Percentiles rank a stretch among this genome's conserved stretches.
Evolutionary conservation across 306 rosid species (phyloP).

Genomic region (Bauhinia variegata): DNA sequence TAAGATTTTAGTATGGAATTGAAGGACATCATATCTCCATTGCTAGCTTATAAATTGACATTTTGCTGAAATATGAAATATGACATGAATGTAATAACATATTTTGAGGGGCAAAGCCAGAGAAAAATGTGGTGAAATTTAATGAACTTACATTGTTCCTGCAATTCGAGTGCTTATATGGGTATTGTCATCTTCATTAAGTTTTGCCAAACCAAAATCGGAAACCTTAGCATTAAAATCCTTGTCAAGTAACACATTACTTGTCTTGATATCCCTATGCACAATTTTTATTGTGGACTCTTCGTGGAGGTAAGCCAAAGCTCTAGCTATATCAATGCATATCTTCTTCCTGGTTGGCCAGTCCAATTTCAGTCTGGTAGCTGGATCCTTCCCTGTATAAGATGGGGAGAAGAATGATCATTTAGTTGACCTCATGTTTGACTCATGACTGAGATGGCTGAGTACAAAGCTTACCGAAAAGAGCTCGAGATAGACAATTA

Average conservation of each 20-base stretch:
- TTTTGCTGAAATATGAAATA: not conserved
- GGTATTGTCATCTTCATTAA: conserved; percentile 81
- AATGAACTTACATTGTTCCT: conserved; percentile 86
- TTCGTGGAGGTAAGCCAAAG: conserved; percentile 87
- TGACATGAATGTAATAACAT: conserved; percentile 8
- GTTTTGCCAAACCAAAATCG: conserved; percentile 97
- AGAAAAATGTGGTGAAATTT: not conserved
- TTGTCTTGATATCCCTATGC: conserved; percentile 91
- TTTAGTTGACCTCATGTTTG: conserved; percentile 7
- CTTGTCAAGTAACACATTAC: conserved; percentile 91
- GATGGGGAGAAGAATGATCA: conserved; percentile 26
- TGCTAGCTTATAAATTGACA: not conserved
- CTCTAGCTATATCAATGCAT: conserved; percentile 89
- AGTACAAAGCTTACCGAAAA: conserved; percentile 67
- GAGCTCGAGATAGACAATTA: conserved; percentile 83
- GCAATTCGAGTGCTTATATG: conserved; percentile 92
- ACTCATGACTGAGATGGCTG: conserved; percentile 13
- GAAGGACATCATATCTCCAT: not conserved
- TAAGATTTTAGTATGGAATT: not conserved
- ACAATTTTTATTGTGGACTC: conserved; percentile 84
- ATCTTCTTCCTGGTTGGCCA: conserved; percentile 90
- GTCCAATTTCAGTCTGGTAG: conserved; percentile 54
- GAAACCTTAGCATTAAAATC: conserved; percentile 85
- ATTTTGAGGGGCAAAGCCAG: not conserved
- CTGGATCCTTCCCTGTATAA: conserved; percentile 60